Conservation (phyloP, 495 filamentous ascomycete genomes). For the Amniculicola lignicola region DNA sequence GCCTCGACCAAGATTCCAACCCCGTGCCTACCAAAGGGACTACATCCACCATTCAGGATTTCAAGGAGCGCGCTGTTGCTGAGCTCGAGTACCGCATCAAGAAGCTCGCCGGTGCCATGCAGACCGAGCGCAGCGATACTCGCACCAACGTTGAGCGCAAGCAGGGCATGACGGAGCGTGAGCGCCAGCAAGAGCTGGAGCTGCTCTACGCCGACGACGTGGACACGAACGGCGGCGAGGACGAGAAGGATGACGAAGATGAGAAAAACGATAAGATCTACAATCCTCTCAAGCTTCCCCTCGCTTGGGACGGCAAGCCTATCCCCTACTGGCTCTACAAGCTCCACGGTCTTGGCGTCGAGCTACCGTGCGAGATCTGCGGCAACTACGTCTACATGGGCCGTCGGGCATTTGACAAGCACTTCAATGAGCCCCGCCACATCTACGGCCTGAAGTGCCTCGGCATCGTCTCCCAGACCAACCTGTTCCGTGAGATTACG, state of each 20-base stretch:
- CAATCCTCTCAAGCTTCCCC: slow-evolving; percentile 91
- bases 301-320: slow-evolving; percentile 97
- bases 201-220: slow-evolving; percentile 67
- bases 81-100: slow-evolving; percentile 82
- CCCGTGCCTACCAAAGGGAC: slow-evolving; percentile 30
- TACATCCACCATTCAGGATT: slow-evolving; percentile 44
- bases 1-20: slow-evolving; percentile 32
- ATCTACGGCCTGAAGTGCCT: slow-evolving; percentile 90
- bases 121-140: slow-evolving; percentile 77
- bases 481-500: slow-evolving; percentile 90
- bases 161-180: slow-evolving; percentile 93
- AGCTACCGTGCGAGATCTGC: slow-evolving; percentile 94
- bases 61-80: slow-evolving; percentile 89
- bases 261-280: slow-evolving; percentile 80
- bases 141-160: slow-evolving; percentile 88
- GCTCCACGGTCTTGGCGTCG: slow-evolving; percentile 89
- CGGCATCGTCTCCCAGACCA: slow-evolving; percentile 88
- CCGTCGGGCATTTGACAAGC: slow-evolving; percentile 92
- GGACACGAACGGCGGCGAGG: slow-evolving; percentile 40
- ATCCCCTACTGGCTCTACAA: slow-evolving; percentile 99
- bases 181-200: slow-evolving; percentile 86
- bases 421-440: slow-evolving; percentile 90
- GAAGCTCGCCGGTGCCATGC: slow-evolving; percentile 71
- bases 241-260: slow-evolving; percentile 56
- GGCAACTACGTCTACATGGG: slow-evolving; percentile 98